Conservation (phyloP, 2,329 filamentous ascomycete genomes). For the Neurospora sp. region DNA sequence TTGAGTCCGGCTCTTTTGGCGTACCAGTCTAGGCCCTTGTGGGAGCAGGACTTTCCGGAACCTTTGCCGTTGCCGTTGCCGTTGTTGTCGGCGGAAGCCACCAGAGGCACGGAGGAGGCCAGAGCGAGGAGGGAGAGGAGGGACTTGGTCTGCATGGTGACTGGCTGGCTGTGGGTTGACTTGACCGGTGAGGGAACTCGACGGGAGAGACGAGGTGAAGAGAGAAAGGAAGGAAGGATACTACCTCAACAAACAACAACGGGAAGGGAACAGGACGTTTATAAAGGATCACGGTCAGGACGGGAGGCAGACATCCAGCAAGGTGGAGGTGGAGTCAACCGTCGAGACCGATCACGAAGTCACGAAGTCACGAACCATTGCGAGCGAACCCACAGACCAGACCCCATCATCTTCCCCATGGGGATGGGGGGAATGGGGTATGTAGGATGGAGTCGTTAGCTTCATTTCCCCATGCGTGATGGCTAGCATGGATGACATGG, state of each 20-base stretch:
- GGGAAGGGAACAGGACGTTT: background rate
- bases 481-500: background rate
- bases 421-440: background rate
- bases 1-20: constrained; percentile 42
- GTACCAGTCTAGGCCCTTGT: constrained; percentile 14
- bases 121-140: constrained; percentile 12
- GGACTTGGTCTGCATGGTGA: constrained; percentile 2
- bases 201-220: background rate
- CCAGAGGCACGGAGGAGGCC: constrained; percentile 6
- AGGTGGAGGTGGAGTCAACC: background rate
- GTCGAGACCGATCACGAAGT: background rate
- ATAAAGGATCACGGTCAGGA: background rate
- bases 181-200: background rate
- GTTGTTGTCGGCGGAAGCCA: constrained; percentile 5
- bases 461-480: background rate
- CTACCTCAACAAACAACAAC: background rate
- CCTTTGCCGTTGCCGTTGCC: constrained; percentile 1
- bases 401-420: background rate
- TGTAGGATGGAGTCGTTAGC: background rate
- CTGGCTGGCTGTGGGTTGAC: background rate
- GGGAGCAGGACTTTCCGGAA: background rate
- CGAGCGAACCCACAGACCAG: background rate
- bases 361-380: background rate
- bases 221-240: background rate
- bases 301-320: background rate